Evolutionary conservation across 331 rosid species (phyloP), one percentile per base, ranked within the genome.

Genomic region (Pyrus hybrid): DNA sequence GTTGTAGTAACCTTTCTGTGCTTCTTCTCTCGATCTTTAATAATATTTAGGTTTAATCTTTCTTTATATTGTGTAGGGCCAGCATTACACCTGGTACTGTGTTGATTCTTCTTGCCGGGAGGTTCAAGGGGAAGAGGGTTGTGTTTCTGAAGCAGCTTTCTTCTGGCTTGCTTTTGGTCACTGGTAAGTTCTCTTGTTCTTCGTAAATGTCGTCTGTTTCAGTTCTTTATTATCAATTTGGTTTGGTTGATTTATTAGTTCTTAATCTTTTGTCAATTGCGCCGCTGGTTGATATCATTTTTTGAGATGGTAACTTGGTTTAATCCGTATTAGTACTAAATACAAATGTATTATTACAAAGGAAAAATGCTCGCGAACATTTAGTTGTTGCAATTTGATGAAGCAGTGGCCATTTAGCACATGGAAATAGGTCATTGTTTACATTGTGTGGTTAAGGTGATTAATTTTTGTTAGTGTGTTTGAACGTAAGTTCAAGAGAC

Each of bases 51-150:
- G 33, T 9, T 18, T 16, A 68, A 23, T 23, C 14, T 77, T 30
- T 26, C 53, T 7, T 3, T 53, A 3, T 3, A 72, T 2, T 20
- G 45, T 71, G 62, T 57, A 89, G 91, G 80, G 82, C 87, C 13
- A 89, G 91, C 79, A 80, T 89, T 71, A 83, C 87, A 23, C 88
- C 93, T 0, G 89, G 93, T 8, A 85, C 90, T 6, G 93, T 89
- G 43, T 51, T 89, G 69, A 89, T 89, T 61, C 77, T 89, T 73
- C 90, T 89, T 60, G 88, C 91, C 37, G 93, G 93, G 26, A 85
- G 93, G 81, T 89, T 87, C 70, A 89, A 81, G 89, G 93, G 93
- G 29, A 89, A 87, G 83, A 80, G 93, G 63, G 93, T 83, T 0
- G 91, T 89, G 35, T 89, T 87, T 67, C 65, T 89, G 79, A 89